Base-by-base conservation (phyloP, 345 rosid genomes). In the Cochlearia excelsa region DNA sequence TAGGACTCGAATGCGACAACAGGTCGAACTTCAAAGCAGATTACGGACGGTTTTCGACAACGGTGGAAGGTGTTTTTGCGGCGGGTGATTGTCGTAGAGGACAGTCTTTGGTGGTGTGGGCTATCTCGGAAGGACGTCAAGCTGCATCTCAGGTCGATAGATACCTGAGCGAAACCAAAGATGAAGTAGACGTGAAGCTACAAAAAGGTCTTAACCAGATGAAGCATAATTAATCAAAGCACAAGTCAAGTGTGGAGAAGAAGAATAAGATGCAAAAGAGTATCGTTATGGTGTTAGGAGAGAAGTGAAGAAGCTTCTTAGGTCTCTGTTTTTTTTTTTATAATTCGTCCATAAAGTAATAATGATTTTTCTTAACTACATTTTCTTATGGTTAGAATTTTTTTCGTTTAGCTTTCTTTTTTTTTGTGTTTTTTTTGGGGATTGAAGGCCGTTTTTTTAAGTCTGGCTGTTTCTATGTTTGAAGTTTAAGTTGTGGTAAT, bases 51-150 rank as follows among this genome's bases (percentile, higher is more conserved):
- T 90, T 90, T 47, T 72, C 95, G 0, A 90, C 99, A 45, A 90
- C 33, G 8, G 84, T 83, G 23, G 90, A 87, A 27, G 97, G 99
- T 3, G 77, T 90, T 1, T 94, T 94, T 62, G 99, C 97, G 10
- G 99, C 99, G 2, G 99, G 97, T 54, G 99, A 94, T 65, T 94
- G 99, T 67, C 71, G 99, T 34, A 82, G 99, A 0, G 99, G 97
- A 10, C 99, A 94, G 75, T 90, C 99, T 29, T 77, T 94, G 28
- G 99, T 94, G 51, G 99, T 94, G 0, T 94, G 99, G 99, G 99
- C 99, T 16, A 90, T 94, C 66, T 82, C 97, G 7, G 99, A 94
- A 78, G 97, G 97, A 52, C 82, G 97, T 35, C 99, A 90, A 78
- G 82, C 97, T 2, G 99, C 99, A 41, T 73, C 89, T 5, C 90